Conservation (phyloP, 1,139 yeast species). For the Debaryomyces coudertii region DNA sequence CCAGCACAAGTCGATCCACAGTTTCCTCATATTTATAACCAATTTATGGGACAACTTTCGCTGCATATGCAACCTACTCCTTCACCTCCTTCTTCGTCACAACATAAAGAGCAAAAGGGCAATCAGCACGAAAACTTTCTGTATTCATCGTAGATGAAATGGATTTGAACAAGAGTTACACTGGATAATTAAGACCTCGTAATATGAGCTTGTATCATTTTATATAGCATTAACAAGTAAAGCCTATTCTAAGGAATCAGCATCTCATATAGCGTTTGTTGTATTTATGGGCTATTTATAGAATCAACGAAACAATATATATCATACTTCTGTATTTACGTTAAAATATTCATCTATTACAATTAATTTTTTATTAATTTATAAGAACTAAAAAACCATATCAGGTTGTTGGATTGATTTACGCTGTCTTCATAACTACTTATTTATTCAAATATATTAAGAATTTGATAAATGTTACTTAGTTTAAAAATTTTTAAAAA, state of each 20-base stretch:
- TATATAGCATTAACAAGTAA: neutral
- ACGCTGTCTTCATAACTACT: too few relatives aligned
- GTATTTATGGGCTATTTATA: neutral
- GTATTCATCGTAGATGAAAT: neutral
- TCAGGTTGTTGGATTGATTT: too few relatives aligned
- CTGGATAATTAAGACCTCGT: neutral
- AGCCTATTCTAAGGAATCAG: neutral
- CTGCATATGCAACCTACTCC: neutral
- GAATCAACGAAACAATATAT: neutral
- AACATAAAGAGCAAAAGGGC: neutral
- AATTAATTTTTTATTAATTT: too few relatives aligned
- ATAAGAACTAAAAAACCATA: too few relatives aligned
- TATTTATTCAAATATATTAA: too few relatives aligned
- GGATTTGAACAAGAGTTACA: neutral
- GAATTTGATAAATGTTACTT: too few relatives aligned
- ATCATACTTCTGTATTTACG: neutral
- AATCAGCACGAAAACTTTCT: neutral
- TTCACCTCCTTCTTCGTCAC: neutral
- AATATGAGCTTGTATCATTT: neutral
- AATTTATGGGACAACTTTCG: neutral
- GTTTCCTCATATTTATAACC: neutral
- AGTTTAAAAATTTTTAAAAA: neutral
- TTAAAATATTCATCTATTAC: too few relatives aligned
- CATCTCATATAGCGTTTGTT: neutral
- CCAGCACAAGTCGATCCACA: slow-evolving; percentile 4